phyloP scores from a whole-genome alignment of 495 filamentous ascomycete genomes.

The Podospora didyma region DNA sequence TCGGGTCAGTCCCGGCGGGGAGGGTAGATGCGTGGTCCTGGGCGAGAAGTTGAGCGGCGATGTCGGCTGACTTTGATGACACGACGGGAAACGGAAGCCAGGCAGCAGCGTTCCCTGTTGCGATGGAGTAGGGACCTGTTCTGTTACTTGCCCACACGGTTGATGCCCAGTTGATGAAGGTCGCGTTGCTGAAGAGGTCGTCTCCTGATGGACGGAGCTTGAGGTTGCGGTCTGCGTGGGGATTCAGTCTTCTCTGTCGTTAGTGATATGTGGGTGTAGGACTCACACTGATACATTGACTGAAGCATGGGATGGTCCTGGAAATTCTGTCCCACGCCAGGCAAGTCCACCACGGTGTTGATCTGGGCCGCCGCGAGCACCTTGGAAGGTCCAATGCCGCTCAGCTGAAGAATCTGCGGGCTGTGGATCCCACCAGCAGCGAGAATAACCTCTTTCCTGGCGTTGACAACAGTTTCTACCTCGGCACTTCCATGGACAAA shows the following conservation, averaged over 20 bases:
- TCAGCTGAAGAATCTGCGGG: conserved; percentile 53
- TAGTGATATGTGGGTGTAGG: neutral
- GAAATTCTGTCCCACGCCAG: conserved; percentile 55
- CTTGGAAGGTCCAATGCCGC: conserved; percentile 47
- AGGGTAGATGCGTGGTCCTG: conserved; percentile 37
- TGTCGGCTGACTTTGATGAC: conserved; percentile 27
- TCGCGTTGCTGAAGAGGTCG: conserved; percentile 35
- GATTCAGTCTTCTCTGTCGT: neutral
- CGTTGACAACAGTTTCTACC: conserved; percentile 29
- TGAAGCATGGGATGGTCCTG: conserved; percentile 50
- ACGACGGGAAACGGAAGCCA: conserved; percentile 45
- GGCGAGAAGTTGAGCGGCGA: conserved; percentile 29
- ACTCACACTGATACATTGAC: conserved; percentile 28
- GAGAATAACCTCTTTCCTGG: conserved; percentile 55
- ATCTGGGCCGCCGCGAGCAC: conserved; percentile 42
- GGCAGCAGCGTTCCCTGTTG: conserved; percentile 39
- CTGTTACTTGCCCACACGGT: conserved; percentile 32
- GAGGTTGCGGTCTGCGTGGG: conserved; percentile 34
- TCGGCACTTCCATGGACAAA: conserved; percentile 13
- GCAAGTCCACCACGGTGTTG: conserved; percentile 41
- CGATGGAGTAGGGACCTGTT: conserved; percentile 42
- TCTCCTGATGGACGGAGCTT: conserved; percentile 25
- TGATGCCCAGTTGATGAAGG: conserved; percentile 34
- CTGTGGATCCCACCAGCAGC: conserved; percentile 55
- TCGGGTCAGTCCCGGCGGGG: conserved; percentile 30